Percentiles rank a stretch among this genome's conserved stretches.
Conservation (phyloP, 768 basidiomycete species). For the Epithele typhae region DNA sequence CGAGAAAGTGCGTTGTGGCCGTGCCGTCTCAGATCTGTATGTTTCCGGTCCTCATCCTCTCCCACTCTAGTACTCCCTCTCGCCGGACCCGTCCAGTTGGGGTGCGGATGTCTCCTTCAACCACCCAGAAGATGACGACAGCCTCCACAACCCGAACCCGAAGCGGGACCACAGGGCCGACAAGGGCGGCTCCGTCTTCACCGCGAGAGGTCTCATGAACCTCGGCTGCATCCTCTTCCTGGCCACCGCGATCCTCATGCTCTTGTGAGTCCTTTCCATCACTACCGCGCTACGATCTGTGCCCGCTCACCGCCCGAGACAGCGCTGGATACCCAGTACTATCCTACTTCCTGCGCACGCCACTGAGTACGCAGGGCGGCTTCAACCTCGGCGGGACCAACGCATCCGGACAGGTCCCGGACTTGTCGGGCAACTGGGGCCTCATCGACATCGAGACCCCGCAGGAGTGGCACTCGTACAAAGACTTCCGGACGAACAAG, state of each 20-base stretch:
- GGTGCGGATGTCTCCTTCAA: slow-evolving; percentile 56
- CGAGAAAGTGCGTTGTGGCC: no score
- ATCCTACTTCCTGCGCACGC: slow-evolving; percentile 30
- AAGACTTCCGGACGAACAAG: slow-evolving; percentile 16
- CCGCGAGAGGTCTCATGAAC: slow-evolving; percentile 64
- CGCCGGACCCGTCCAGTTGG: slow-evolving; percentile 71
- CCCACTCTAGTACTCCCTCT: slow-evolving; percentile 79
- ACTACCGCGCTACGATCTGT: slow-evolving; percentile 49
- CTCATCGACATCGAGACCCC: slow-evolving; percentile 58
- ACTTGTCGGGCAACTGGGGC: slow-evolving; percentile 37
- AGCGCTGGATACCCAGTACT: slow-evolving; percentile 44
- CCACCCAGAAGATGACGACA: slow-evolving; percentile 58
- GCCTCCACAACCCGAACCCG: slow-evolving; percentile 62
- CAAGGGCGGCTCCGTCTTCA: slow-evolving; percentile 43
- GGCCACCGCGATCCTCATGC: slow-evolving; percentile 39
- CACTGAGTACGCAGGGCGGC: slow-evolving; percentile 33
- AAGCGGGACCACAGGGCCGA: slow-evolving; percentile 28
- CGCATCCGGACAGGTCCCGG: slow-evolving; percentile 39
- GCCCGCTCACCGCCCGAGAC: slow-evolving; percentile 8
- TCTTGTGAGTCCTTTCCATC: slow-evolving; percentile 47
- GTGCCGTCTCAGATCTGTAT: no score
- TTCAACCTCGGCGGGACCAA: slow-evolving; percentile 45
- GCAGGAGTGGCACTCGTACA: slow-evolving; percentile 34
- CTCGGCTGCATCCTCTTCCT: slow-evolving; percentile 65
- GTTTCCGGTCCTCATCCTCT: no score